phyloP scores from a whole-genome alignment of 306 rosid genomes.

The Dryas drummondii region DNA sequence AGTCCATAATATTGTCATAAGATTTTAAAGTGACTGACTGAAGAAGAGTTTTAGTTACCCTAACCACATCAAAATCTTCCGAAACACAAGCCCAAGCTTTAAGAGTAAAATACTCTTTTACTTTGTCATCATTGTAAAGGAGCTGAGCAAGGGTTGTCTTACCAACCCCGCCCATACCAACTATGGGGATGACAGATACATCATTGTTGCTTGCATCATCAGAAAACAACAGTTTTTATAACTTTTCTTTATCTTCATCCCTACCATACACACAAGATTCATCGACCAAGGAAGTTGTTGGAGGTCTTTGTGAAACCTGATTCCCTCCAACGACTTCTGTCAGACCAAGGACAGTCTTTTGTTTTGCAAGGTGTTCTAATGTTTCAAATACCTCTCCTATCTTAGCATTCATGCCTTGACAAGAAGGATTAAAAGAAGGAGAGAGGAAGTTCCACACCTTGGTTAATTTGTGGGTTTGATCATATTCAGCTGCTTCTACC shows the following conservation, averaged over 20 bases:
- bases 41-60: background rate
- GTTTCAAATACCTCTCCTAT: too few species aligned
- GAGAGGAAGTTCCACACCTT: too few species aligned
- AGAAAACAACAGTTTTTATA: background rate
- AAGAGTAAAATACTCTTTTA: background rate
- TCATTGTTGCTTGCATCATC: background rate
- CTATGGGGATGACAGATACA: background rate
- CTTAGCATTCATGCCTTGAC: too few species aligned
- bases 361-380: too few species aligned
- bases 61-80: background rate
- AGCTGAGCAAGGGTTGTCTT: slow-evolving; percentile 13
- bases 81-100: background rate
- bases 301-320: too few species aligned
- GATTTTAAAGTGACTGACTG: background rate
- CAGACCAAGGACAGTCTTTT: too few species aligned
- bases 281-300: too few species aligned
- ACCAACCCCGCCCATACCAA: slow-evolving; percentile 14
- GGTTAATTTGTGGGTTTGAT: too few species aligned
- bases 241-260: background rate
- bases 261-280: background rate
- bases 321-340: too few species aligned
- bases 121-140: background rate
- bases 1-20: background rate
- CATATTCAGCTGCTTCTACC: too few species aligned
- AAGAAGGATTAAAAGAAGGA: too few species aligned